Conservation (phyloP, 73 alveolate species). For the Paramecium sonneborni region DNA sequence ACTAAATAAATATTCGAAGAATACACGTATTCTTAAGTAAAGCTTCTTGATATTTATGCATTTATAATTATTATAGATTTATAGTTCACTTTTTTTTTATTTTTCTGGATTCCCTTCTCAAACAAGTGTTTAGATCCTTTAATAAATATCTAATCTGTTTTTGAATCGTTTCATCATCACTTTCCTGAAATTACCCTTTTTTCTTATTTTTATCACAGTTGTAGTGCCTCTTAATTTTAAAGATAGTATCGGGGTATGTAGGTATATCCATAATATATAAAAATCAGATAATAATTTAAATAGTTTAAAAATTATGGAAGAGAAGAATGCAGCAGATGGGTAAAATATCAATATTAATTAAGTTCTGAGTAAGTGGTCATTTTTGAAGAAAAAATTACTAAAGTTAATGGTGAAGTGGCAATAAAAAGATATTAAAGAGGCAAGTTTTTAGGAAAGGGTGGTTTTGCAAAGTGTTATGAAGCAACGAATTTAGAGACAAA, state of each 20-base stretch:
- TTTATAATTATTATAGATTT: neutral
- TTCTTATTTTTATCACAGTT: constrained; percentile 15
- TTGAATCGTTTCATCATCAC: constrained; percentile 19
- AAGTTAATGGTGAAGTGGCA: constrained; percentile 79
- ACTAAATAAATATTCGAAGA: neutral
- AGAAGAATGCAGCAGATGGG: neutral
- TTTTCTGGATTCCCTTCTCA: neutral
- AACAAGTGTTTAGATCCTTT: neutral
- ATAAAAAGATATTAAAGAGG: constrained; percentile 84
- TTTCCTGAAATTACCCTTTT: neutral
- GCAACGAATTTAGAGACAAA: constrained; percentile 77
- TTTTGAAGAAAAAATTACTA: constrained; percentile 87
- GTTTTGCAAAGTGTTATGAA: constrained; percentile 94
- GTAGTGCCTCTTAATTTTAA: constrained; percentile 30
- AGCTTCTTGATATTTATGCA: neutral
- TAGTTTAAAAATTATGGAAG: constrained; percentile 41
- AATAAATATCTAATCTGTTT: neutral
- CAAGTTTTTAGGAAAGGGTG: constrained; percentile 90
- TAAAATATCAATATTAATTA: neutral
- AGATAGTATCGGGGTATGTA: constrained; percentile 41
- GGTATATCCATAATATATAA: constrained; percentile 39
- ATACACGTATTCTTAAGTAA: constrained; percentile 3
- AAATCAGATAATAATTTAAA: constrained; percentile 44
- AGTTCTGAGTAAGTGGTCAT: constrained; percentile 64
- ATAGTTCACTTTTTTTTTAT: constrained; percentile 10